phyloP scores from a whole-genome alignment of 2,329 filamentous ascomycete genomes.

The Zymoseptoria crescenta region DNA sequence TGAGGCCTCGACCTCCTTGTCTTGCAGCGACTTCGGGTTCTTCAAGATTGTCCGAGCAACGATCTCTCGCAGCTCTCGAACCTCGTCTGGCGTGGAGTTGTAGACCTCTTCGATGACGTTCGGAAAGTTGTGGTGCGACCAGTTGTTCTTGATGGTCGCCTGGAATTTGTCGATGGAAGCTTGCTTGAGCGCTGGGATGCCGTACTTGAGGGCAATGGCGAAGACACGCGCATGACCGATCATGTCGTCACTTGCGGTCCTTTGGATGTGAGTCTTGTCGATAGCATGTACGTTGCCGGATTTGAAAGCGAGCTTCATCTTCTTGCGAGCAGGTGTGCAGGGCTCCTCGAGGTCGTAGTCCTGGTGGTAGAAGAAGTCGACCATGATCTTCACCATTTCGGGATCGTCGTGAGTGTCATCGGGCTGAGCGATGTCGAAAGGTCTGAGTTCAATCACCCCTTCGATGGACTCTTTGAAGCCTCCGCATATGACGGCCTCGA shows the following conservation, averaged over 20 bases:
- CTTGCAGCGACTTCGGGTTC: not conserved
- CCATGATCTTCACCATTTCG: slow-evolving; percentile 20
- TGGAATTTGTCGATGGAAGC: slow-evolving; percentile 5
- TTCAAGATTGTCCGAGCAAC: not conserved
- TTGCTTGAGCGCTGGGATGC: slow-evolving; percentile 9
- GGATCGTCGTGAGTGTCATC: slow-evolving; percentile 16
- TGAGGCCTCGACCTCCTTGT: not conserved
- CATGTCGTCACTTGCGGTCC: not conserved
- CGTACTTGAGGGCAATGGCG: slow-evolving; percentile 14
- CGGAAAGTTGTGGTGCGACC: slow-evolving; percentile 30
- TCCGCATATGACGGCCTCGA: slow-evolving; percentile 1
- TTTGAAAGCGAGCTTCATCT: not conserved
- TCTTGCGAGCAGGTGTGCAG: not conserved
- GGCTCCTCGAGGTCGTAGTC: slow-evolving; percentile 12
- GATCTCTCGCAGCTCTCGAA: slow-evolving; percentile 30
- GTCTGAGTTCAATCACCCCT: slow-evolving; percentile 9
- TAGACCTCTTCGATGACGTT: slow-evolving; percentile 35
- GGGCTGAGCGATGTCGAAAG: not conserved
- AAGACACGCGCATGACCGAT: slow-evolving; percentile 17
- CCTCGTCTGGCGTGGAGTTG: slow-evolving; percentile 34
- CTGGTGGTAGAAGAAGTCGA: slow-evolving; percentile 24
- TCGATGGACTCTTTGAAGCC: slow-evolving; percentile 10
- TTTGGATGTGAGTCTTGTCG: not conserved
- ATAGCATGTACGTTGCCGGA: not conserved
- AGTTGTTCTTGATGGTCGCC: slow-evolving; percentile 26